Evolutionary conservation across 805 yeast genomes (phyloP), one percentile per base, ranked within the genome.

Genomic region (Brettanomyces sp.): DNA sequence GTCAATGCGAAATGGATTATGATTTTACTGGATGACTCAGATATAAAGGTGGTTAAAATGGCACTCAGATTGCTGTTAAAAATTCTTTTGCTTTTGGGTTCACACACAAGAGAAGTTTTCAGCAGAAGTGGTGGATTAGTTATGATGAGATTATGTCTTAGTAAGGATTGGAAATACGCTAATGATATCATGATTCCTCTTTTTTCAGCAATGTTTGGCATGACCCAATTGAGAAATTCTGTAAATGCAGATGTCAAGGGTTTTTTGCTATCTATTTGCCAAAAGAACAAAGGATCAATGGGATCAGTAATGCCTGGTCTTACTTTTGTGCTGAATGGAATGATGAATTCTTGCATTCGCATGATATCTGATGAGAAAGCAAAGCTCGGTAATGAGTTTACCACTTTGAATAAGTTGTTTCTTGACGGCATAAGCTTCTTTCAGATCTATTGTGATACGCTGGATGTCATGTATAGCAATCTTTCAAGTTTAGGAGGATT

Each of bases 1-100:
- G 68, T 85, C 2, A 75, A 86, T 1, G 69, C 81, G 5, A 83
- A 82, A 55, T 81, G 90, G 84, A 65, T 76, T 3, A 55, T 85
- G 8, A 63, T 85, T 9, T 57, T 84, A 12, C 56, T 84, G 11
- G 63, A 75, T 44, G 68, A 68, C 48, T 53, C 56, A 5, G 55
- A 69, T 44, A 50, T 67, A 30, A 57, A 64, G 41, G 72, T 73
- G 3, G 66, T 65, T 3, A 56, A 58, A 28, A 54, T 68, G 48
- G 72, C 74, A 0, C 51, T 76, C 28, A 45, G 54, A 23, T 59
- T 85, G 12, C 57, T 85, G 18, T 64, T 80, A 5, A 70, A 71
- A 46, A 58, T 80, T 4, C 61, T 85, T 14, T 58, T 66, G 13
- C 58, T 70, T 5, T 59, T 73, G 5, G 81, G 81, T 1, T 57